Evolutionary conservation across 1,284 basidiomycete species (phyloP).

Genomic region (Boletus albobrunnescens): DNA sequence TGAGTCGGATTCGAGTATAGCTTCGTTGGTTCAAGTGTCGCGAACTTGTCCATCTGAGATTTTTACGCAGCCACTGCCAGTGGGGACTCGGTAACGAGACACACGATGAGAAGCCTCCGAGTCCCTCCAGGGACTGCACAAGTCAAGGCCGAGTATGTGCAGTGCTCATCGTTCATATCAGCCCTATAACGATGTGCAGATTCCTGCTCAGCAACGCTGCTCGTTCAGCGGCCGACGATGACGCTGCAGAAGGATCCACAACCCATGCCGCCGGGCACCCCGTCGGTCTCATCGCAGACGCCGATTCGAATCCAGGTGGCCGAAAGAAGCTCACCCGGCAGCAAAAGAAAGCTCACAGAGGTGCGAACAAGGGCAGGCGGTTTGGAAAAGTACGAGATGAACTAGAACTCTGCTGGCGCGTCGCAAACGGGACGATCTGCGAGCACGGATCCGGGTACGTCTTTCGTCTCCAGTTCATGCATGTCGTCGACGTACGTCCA

Average conservation of each 20-base stretch:
- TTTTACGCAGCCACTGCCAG: constrained; percentile 24
- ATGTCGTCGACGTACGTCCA: constrained; percentile 26
- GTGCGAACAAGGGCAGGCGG: constrained; percentile 74
- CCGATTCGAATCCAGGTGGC: constrained; percentile 33
- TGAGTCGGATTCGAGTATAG: constrained; percentile 42
- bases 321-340: constrained; percentile 50
- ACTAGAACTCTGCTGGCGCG: constrained; percentile 69
- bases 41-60: constrained; percentile 70
- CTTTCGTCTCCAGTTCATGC: not conserved
- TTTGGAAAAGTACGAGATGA: constrained; percentile 73
- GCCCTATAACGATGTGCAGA: constrained; percentile 35
- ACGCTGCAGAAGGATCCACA: constrained; percentile 68
- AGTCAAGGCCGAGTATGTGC: constrained; percentile 69
- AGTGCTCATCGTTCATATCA: not conserved
- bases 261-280: constrained; percentile 33
- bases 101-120: constrained; percentile 15
- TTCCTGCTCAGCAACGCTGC: constrained; percentile 49
- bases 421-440: constrained; percentile 63
- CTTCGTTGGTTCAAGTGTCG: constrained; percentile 69
- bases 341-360: constrained; percentile 69
- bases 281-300: constrained; percentile 21
- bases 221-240: constrained; percentile 59
- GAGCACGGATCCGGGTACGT: constrained; percentile 62
- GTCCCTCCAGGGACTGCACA: constrained; percentile 61
- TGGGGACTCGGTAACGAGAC: not conserved